Conservation (phyloP, 2,329 filamentous ascomycete species). For the Penicillium sp. region DNA sequence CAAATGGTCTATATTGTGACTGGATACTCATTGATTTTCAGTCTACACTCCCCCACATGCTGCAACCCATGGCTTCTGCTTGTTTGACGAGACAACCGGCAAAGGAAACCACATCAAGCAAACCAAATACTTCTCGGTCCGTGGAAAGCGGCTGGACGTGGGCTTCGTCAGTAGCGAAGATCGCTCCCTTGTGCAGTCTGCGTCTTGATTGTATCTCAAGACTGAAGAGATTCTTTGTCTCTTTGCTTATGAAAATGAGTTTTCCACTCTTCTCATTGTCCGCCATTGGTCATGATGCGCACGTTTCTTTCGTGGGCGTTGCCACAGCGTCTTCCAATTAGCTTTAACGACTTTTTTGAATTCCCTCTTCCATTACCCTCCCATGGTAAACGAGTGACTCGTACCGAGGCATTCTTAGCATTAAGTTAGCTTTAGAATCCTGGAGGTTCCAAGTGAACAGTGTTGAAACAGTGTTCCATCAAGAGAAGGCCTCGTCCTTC, state of each 20-base stretch:
- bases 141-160: conserved; percentile 38
- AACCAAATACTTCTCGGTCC: conserved; percentile 68
- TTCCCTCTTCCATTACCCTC: not conserved
- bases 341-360: not conserved
- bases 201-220: not conserved
- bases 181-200: not conserved
- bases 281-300: not conserved
- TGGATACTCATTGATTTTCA: conserved; percentile 20
- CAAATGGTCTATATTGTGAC: not conserved
- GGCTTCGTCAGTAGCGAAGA: not conserved
- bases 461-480: no score
- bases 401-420: not conserved
- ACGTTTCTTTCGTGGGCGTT: not conserved
- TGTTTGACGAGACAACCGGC: conserved; percentile 76
- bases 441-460: not conserved
- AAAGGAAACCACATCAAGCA: conserved; percentile 69
- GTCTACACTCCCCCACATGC: conserved; percentile 89
- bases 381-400: not conserved
- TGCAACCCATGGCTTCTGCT: conserved; percentile 73
- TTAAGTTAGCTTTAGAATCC: not conserved
- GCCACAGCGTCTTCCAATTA: not conserved
- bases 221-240: not conserved
- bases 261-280: no score
- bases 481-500: no score
- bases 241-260: not conserved